Conservation (phyloP, 164 flowering plant genomes). For the Aristolochia contorta region DNA sequence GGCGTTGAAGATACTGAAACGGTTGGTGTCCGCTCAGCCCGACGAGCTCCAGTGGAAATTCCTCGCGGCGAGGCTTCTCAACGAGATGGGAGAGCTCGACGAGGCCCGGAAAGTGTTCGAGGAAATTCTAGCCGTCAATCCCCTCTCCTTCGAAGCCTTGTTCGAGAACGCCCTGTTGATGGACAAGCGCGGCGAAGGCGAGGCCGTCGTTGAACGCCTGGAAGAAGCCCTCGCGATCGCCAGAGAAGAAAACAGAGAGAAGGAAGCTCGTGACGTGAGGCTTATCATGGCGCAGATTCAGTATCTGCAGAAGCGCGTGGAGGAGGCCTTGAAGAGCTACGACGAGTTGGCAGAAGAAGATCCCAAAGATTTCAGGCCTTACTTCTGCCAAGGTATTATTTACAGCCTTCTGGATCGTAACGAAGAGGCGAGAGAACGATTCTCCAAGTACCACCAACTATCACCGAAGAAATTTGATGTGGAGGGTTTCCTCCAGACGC, state of each 20-base stretch:
- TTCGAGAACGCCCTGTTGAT: conserved; percentile 70
- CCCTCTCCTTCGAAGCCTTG: conserved; percentile 60
- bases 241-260: conserved; percentile 31
- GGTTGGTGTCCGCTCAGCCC: conserved; percentile 49
- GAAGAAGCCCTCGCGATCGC: conserved; percentile 51
- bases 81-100: conserved; percentile 41
- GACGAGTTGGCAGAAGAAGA: conserved; percentile 55
- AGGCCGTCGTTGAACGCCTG: conserved; percentile 39
- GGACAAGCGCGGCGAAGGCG: conserved; percentile 67
- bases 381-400: conserved; percentile 66
- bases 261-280: conserved; percentile 60
- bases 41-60: conserved; percentile 52
- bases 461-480: conserved; percentile 64
- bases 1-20: conserved; percentile 36
- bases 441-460: conserved; percentile 58
- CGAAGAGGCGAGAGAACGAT: conserved; percentile 62
- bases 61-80: conserved; percentile 46
- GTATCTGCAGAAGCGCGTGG: conserved; percentile 73
- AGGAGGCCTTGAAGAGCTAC: conserved; percentile 60
- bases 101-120: conserved; percentile 58
- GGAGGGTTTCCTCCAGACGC: conserved; percentile 59
- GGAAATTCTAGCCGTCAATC: conserved; percentile 50
- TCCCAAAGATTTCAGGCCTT: conserved; percentile 68
- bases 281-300: conserved; percentile 72
- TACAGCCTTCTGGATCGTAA: conserved; percentile 59